Evolutionary conservation across 139 green algal species (phyloP).

Genomic region (Ettlia oleoabundans): DNA sequence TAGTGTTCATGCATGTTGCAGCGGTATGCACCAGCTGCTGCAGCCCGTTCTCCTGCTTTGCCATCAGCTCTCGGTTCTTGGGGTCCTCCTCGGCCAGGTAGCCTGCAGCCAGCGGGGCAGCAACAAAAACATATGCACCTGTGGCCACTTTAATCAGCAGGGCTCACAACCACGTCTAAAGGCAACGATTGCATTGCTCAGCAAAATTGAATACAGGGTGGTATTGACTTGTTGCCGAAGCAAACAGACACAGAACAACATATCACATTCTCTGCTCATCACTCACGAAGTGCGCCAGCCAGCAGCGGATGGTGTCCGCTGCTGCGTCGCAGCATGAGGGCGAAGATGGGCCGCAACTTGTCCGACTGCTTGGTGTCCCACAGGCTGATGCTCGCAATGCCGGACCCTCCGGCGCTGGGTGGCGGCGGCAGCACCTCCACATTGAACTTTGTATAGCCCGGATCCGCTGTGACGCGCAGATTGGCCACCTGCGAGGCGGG

Average conservation of each 20-base stretch:
- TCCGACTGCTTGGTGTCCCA: slow-evolving; percentile 52
- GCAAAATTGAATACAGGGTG: not conserved
- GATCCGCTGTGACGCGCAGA: slow-evolving; percentile 40
- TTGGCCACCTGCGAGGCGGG: slow-evolving; percentile 60
- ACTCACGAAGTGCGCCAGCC: slow-evolving; percentile 77
- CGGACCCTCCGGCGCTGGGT: not conserved
- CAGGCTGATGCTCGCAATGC: slow-evolving; percentile 14
- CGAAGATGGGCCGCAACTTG: slow-evolving; percentile 83
- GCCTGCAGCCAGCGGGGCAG: slow-evolving; percentile 51
- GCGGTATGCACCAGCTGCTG: slow-evolving; percentile 85
- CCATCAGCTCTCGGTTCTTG: slow-evolving; percentile 81
- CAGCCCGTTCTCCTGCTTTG: slow-evolving; percentile 81
- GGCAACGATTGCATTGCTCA: no score
- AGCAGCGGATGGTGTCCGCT: slow-evolving; percentile 87
- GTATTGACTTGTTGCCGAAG: not conserved
- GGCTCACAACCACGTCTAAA: no score
- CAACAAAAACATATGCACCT: not conserved
- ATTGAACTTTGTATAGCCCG: slow-evolving; percentile 51
- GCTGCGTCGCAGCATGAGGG: slow-evolving; percentile 84
- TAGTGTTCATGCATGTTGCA: no score
- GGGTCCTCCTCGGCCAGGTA: slow-evolving; percentile 78
- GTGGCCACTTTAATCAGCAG: no score
- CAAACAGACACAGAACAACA: no score
- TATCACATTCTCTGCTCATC: not conserved
- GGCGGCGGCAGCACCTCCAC: slow-evolving; percentile 49